These are phyloP conservation scores for Diospyros lotus DNA, from an alignment of 148 eudicot genomes.

Conservation along the genomic window DNA sequence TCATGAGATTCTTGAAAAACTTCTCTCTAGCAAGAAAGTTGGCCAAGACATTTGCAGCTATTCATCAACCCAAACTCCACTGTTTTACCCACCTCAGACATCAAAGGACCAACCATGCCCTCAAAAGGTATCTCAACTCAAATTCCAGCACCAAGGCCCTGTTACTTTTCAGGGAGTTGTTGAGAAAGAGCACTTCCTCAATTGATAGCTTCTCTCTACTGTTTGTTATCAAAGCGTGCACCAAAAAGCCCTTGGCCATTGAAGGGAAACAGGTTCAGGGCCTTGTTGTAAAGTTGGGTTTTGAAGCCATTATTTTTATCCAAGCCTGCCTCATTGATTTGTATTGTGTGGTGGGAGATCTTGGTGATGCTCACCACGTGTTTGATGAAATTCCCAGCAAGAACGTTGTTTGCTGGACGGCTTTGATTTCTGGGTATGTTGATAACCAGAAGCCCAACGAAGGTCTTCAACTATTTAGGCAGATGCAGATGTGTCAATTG, in stretches of 20 bases:
- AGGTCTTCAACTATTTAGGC: conserved; percentile 33
- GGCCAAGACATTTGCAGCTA: conserved; percentile 5
- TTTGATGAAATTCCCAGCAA: conserved; percentile 40
- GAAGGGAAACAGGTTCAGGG: conserved; percentile 33
- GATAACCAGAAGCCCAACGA: conserved; percentile 24
- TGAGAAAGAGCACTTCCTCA: conserved; percentile 28
- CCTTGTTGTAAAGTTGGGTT: conserved; percentile 26
- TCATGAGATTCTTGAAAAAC: conserved; percentile 16
- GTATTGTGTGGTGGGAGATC: conserved; percentile 26
- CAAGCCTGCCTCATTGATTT: conserved; percentile 30
- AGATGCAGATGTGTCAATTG: conserved; percentile 27
- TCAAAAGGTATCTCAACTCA: conserved; percentile 28
- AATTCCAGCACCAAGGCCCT: conserved; percentile 23
- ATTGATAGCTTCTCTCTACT: conserved; percentile 42
- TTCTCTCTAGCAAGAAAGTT: conserved; percentile 4
- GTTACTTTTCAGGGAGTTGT: conserved; percentile 27
- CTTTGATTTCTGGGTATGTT: conserved; percentile 33
- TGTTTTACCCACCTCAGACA: conserved; percentile 21
- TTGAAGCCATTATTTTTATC: conserved; percentile 29
- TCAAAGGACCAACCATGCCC: conserved; percentile 36
- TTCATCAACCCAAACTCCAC: conserved; percentile 13
- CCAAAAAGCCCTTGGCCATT: conserved; percentile 14
- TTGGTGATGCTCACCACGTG: conserved; percentile 28
- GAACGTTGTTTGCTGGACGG: conserved; percentile 42
- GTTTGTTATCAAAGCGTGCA: conserved; percentile 35